Percentiles rank a stretch among this genome's conserved stretches.
Evolutionary conservation across 108 stramenopile species (phyloP).

Genomic region (Cylindrotheca closterium): DNA sequence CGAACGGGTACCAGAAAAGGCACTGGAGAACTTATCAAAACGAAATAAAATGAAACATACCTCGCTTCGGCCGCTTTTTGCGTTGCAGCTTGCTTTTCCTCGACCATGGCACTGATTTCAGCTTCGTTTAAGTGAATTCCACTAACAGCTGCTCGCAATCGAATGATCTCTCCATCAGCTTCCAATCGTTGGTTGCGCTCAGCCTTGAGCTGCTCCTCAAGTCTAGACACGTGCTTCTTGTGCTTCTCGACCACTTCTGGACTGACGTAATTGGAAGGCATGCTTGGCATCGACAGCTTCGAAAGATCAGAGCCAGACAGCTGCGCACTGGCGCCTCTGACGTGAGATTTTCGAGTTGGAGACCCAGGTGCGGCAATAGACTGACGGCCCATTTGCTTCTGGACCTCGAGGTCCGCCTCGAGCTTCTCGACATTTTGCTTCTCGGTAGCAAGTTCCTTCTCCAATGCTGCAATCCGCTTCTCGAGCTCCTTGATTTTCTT

Average conservation of each 20-base stretch:
- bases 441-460: slow-evolving; percentile 64
- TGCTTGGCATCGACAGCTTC: slow-evolving; percentile 15
- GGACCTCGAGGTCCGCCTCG: slow-evolving; percentile 56
- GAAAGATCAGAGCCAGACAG: slow-evolving; percentile 5
- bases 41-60: slow-evolving; percentile 20
- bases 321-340: slow-evolving; percentile 18
- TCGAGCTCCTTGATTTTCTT: slow-evolving; percentile 69
- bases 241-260: slow-evolving; percentile 78
- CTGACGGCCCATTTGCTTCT: slow-evolving; percentile 30
- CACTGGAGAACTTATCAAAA: no score
- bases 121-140: slow-evolving; percentile 64
- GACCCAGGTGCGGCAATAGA: slow-evolving; percentile 8
- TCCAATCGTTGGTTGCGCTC: slow-evolving; percentile 70
- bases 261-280: slow-evolving; percentile 45
- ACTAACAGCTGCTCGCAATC: slow-evolving; percentile 70
- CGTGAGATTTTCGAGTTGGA: slow-evolving; percentile 17
- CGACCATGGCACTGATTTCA: slow-evolving; percentile 64
- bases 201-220: slow-evolving; percentile 75
- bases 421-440: slow-evolving; percentile 69
- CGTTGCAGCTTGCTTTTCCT: slow-evolving; percentile 27
- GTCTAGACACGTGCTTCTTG: slow-evolving; percentile 53
- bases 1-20: not conserved
- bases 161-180: slow-evolving; percentile 80
- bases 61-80: slow-evolving; percentile 18
- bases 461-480: slow-evolving; percentile 72